Evolutionary conservation across 2,329 filamentous ascomycete species (phyloP), one percentile per base, ranked within the genome.

Genomic region (Penicillium sp.): DNA sequence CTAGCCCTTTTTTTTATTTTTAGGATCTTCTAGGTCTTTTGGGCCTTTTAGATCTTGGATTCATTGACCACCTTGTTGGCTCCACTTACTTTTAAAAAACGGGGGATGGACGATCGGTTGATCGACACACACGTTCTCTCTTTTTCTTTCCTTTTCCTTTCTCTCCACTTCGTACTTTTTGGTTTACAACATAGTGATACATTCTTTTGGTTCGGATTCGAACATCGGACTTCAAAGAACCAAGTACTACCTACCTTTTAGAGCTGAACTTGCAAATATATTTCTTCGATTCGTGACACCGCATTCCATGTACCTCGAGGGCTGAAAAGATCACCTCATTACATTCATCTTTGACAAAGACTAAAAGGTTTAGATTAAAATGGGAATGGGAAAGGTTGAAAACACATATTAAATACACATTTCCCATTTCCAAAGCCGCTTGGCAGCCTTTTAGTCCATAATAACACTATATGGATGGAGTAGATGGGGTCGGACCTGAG

Each of bases 201-300:
- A 51, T 31, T 42, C 21, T 38, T 53, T 25, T 51, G 31, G 62
- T 62, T 59, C 29, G n/a, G 7, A 62, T 63, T 53, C 35, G 31
- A 63, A 59, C 49, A 6, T 54, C 50, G 48, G 58, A 57, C 27
- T 23, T 17, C 47, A 31, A 50, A 19, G 27, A 40, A 48, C n/a
- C 19, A 50, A 19, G 45, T 33, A 42, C 35, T 23, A 25, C n/a
- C 33, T 54, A 23, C 29, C 17, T 50, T 31, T 52, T 23, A 45
- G 35, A 43, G 29, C 21, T 42, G 53, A 55, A 56, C 31, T 37
- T 19, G 21, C 21, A 35, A 35, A 37, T 45, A 45, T 52, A 25
- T 29, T 45, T 38, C 17, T 27, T 25, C 9, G 21, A 53, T 19
- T 13, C 17, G 54, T 56, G 23, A 43, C 45, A 62, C 59, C 15